Percentiles rank a stretch among this genome's conserved stretches.
Evolutionary conservation across 176 grass and related monocot genomes (phyloP).

Genomic region (Bonia amplexicaulis): DNA sequence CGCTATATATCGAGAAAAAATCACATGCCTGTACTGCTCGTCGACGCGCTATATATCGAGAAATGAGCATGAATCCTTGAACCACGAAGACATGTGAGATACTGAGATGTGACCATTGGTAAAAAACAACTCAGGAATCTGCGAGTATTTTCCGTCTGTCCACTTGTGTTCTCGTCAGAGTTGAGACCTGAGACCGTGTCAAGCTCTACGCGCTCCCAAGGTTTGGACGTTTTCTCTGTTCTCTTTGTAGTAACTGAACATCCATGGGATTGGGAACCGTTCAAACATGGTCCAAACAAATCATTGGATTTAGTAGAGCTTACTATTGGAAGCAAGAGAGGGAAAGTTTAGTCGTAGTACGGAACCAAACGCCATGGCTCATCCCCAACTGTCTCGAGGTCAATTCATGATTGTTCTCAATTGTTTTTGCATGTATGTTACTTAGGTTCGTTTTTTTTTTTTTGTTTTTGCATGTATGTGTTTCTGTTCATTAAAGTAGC

Average conservation of each 20-base stretch:
- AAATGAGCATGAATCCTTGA: too few relatives aligned
- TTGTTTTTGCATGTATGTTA: neutral
- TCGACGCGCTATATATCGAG: too few relatives aligned
- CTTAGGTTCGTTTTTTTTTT: too few relatives aligned
- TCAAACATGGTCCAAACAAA: neutral
- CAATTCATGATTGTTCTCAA: neutral
- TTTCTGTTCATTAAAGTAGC: neutral
- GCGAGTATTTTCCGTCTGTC: neutral
- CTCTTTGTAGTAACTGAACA: neutral
- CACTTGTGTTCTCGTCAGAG: neutral
- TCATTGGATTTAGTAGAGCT: neutral
- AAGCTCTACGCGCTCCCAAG: neutral
- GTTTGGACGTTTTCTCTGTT: neutral
- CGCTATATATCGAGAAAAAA: neutral
- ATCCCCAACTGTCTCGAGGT: neutral
- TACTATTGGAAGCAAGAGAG: neutral
- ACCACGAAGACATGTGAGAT: too few relatives aligned
- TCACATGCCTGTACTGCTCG: neutral
- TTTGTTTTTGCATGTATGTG: neutral
- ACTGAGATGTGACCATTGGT: too few relatives aligned
- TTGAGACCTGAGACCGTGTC: neutral
- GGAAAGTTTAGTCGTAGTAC: neutral
- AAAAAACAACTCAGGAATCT: neutral
- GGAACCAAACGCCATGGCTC: neutral
- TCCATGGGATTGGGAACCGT: neutral